A percentile compares a stretch with the other conserved stretches of the same genome.
Evolutionary conservation across 164 flowering plant genomes (phyloP).

Genomic region (Houttuynia cordata): DNA sequence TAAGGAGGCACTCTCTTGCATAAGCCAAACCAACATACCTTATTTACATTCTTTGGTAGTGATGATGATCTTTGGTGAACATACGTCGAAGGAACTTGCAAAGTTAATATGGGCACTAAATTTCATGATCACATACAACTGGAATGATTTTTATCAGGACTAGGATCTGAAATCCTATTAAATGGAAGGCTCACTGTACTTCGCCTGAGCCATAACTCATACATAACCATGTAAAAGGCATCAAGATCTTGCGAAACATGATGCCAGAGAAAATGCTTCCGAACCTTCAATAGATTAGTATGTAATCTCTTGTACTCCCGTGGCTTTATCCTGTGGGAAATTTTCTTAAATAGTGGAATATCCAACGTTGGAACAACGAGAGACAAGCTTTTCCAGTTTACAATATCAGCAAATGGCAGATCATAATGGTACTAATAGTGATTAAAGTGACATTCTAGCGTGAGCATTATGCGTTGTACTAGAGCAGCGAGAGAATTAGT

Average conservation of each 20-base stretch:
- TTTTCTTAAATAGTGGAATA: constrained; percentile 54
- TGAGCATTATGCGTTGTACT: too few species aligned
- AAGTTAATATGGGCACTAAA: neutral
- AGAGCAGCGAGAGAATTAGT: too few species aligned
- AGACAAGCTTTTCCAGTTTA: constrained; percentile 77
- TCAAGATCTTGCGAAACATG: constrained; percentile 38
- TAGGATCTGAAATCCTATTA: neutral
- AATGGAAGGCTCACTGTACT: constrained; percentile 27
- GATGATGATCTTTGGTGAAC: too few species aligned
- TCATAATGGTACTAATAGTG: too few species aligned
- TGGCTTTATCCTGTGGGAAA: constrained; percentile 28
- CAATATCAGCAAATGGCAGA: constrained; percentile 51
- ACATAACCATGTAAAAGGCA: constrained; percentile 81
- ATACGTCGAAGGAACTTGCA: too few species aligned
- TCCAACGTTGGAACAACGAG: constrained; percentile 45
- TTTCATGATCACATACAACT: neutral
- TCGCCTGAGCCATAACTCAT: constrained; percentile 70
- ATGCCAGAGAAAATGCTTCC: constrained; percentile 71
- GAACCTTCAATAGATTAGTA: constrained; percentile 50
- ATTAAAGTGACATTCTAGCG: too few species aligned
- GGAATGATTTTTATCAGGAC: neutral
- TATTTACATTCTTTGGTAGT: too few species aligned
- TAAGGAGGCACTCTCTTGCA: too few species aligned
- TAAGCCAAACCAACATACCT: too few species aligned
- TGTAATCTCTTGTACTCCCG: constrained; percentile 32